Evolutionary conservation across 768 basidiomycete species (phyloP), one percentile per base, ranked within the genome.

Genomic region (Lactifluus piperatus): DNA sequence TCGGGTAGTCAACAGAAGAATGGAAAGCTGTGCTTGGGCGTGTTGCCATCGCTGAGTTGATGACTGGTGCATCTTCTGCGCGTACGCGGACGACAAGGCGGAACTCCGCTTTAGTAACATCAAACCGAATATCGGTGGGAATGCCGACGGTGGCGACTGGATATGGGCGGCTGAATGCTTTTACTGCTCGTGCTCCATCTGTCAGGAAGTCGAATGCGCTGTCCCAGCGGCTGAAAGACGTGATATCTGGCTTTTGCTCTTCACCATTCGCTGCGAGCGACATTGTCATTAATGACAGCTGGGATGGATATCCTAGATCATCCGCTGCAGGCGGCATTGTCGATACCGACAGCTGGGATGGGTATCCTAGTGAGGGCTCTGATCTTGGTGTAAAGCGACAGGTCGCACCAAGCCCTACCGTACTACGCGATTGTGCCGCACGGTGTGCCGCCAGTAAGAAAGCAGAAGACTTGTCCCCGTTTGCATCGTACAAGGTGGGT

Each of bases 121-220:
- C 85, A 67, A 97, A 97, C 53, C 81, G 77, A 57, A 93, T 79
- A 32, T 84, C 77, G 48, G 68, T 69, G 0, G 86, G 81, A 5
- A 71, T 69, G 1, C 95, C 95, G 10, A 95, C 82, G 14, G 83
- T 80, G 18, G 83, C 86, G 10, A 76, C 72, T 0, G 94, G 91
- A 75, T 81, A 94, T 0, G 95, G 94, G 2, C 95, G 77, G 58
- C 80, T 81, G 72, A 97, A 94, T 0, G 95, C 92, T 20, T 84
- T 78, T 22, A 86, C 77, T 0, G 93, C 94, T 18, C 95, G 77
- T 0, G 94, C 83, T 8, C 95, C 94, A 63, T 92, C 83, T 4
- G 88, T 89, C 20, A 95, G 74, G 71, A 94, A 88, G 47, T 79
- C 79, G 69, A 81, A 87, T 1, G 81, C 77, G 67, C 82, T 82